A percentile compares a stretch with the other conserved stretches of the same genome.
Conservation (phyloP, 768 basidiomycete species). For the Mycena crocata region DNA sequence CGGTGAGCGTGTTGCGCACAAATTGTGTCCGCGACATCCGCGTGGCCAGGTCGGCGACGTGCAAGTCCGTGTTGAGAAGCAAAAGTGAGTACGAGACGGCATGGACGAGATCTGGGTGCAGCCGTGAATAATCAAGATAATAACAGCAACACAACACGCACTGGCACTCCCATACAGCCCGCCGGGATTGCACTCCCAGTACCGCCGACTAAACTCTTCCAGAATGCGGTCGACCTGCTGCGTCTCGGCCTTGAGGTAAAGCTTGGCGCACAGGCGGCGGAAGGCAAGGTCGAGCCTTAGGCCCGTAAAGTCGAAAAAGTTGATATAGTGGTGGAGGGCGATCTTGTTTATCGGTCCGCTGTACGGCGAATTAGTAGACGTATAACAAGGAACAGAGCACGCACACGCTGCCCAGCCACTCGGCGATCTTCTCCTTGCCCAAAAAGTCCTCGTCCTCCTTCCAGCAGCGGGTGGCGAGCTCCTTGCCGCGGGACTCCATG, state of each 20-base stretch:
- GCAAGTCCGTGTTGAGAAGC: constrained; percentile 95
- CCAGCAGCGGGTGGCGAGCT: constrained; percentile 84
- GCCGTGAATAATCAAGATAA: not conserved
- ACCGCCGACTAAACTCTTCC: constrained; percentile 89
- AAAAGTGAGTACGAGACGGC: constrained; percentile 93
- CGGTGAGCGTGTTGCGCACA: constrained; percentile 89
- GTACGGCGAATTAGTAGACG: constrained; percentile 18
- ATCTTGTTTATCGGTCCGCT: constrained; percentile 83
- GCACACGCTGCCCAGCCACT: constrained; percentile 94
- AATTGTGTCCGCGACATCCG: constrained; percentile 96
- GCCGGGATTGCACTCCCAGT: constrained; percentile 90
- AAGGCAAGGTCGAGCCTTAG: constrained; percentile 91
- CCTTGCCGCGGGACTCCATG: constrained; percentile 72
- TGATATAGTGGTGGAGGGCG: constrained; percentile 84
- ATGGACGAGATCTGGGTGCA: constrained; percentile 85
- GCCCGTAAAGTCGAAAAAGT: constrained; percentile 88
- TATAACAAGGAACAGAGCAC: constrained; percentile 48
- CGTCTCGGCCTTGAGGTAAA: constrained; percentile 95
- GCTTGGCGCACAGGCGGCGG: constrained; percentile 88
- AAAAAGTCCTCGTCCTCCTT: constrained; percentile 88
- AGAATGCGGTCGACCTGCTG: constrained; percentile 98
- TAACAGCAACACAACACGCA: constrained; percentile 51
- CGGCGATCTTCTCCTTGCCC: constrained; percentile 91
- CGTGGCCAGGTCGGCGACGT: constrained; percentile 88
- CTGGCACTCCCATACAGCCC: constrained; percentile 87